Base-by-base conservation (phyloP, 345 rosid genomes). In the Acer negundo region DNA sequence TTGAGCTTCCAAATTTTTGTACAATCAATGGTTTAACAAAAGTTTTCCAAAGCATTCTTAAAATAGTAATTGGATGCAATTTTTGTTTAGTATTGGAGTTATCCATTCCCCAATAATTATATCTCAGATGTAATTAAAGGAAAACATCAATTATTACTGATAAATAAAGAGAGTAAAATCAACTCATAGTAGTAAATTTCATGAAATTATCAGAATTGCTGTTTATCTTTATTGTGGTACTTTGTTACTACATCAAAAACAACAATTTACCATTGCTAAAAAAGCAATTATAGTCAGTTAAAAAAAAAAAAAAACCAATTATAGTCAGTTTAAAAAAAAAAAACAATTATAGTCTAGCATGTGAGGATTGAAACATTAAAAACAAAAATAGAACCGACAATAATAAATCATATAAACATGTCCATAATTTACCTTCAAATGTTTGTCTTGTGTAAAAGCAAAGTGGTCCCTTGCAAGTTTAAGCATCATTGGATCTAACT, bases 401-500 rank as follows among this genome's bases (percentile, higher is more conserved):
- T 23, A 22, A 73, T 22, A 56, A 73, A 59, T 22, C n/a, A 22
- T 22, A 46, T 44, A 44, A 42, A 46, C 58, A 46, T 13, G 69
- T 61, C 22, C 28, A 22, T 46, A n/a, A 38, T 28, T 59, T 82
- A 94, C 98, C 97, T 91, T 92, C 87, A 95, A 82, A 67, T 78
- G 85, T 74, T 76, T 75, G 80, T 80, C 88, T 80, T 89, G 86
- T 26, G 75, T 73, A 82, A 95, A 94, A 77, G 86, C 89, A 85
- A 95, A 95, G 84, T 88, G 87, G 67, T 90, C 91, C 75, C 70
- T 87, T 19, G 97, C 97, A 73, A 95, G 84, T 78, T 38, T 49
- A 80, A 87, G 83, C 72, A 95, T 77, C 64, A 75, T 78, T 10
- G 86, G 90, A 82, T 95, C 99, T 75, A 93, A 90, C 89, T 95